Evolutionary conservation across 208 protist genomes (phyloP), one percentile per base, ranked within the genome.

Genomic region (Wallacemonas sp.): DNA sequence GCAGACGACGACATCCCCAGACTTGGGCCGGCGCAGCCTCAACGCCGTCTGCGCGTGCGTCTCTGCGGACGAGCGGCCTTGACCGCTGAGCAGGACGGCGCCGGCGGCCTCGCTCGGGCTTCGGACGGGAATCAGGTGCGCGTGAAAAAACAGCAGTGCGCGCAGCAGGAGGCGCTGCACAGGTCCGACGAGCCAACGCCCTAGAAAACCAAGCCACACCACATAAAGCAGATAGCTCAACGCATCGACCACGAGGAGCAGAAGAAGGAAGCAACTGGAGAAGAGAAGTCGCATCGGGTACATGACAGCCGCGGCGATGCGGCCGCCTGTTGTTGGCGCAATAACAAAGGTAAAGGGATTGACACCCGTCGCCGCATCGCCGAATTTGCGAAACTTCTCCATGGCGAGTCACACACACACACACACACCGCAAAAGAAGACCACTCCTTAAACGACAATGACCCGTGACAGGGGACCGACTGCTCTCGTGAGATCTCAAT

Each of bases 321-420:
- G 29, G 44, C 78, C 78, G 2, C 71, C 6, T 3, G 63, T 66
- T 26, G 76, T 83, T 12, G 87, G 83, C 27, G 74, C 50, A 39
- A 73, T 66, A 19, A 76, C 58, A 22, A 71, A 39, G 32, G 76
- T 78, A 69, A 91, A 94, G 64, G 88, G 88, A 52, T 94, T 79
- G 33, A 94, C 85, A 48, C 88, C 88, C n/a, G 80, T 91, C 2
- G 82, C 63, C 64, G 82, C 84, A 67, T 93, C 87, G 15, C 65
- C 79, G 29, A 85, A 93, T 55, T 82, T 78, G 41, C 83, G 68
- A 52, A 83, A 93, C 73, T 93, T 93, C 55, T 93, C 87, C 87
- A 93, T 92, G 1, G 15, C 37, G 27, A 45, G 8, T 19, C 4
- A 26, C 50, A 26, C 37, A n/a, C n/a, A n/a, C n/a, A n/a, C n/a